Evolutionary conservation across 2,329 filamentous ascomycete genomes (phyloP), one percentile per base, ranked within the genome.

Genomic region (Clarireedia hainanense): DNA sequence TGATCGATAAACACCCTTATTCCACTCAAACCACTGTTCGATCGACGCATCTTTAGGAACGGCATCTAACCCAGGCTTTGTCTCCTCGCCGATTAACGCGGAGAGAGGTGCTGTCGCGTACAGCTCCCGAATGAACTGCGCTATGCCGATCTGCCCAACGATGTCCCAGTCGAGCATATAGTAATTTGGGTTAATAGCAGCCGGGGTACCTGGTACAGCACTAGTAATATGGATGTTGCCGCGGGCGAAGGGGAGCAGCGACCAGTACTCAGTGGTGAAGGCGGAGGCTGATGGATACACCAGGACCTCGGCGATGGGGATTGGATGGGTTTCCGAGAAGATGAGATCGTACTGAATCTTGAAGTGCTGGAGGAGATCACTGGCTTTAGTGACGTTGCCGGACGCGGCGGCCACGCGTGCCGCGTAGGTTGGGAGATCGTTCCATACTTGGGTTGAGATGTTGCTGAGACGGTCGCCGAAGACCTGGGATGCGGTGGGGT

Each of bases 171-270:
- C 52, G 12, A 55, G 6, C 36, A 50, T 50, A 45, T 24, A 55
- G 68, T 74, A 81, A 17, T 73, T 74, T 2, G 77, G 76, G 56
- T 82, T 74, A 64, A 81, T 80, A 9, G 72, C 67, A 0, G 75
- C 73, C 7, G 67, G 59, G 2, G 70, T 70, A 5, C 66, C 62
- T 9, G 72, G 61, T 23, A 73, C 68, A 0, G 70, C 51, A 2
- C 70, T 69, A 4, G 65, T 64, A 60, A 84, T 80, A 68, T 84
- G 81, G 47, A 80, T 75, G 39, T 72, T 73, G 2, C 81, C 81
- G 0, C 79, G 75, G 2, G 77, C 78, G 64, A 81, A 77, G 0
- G 82, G 68, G 49, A 76, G 75, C 50, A 78, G 68, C 2, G 58
- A 39, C 45, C 52, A 58, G 20, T 56, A 61, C 27, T 60, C 52